Evolutionary conservation across 345 rosid species (phyloP).

Genomic region (Eucalyptus pauciflora): DNA sequence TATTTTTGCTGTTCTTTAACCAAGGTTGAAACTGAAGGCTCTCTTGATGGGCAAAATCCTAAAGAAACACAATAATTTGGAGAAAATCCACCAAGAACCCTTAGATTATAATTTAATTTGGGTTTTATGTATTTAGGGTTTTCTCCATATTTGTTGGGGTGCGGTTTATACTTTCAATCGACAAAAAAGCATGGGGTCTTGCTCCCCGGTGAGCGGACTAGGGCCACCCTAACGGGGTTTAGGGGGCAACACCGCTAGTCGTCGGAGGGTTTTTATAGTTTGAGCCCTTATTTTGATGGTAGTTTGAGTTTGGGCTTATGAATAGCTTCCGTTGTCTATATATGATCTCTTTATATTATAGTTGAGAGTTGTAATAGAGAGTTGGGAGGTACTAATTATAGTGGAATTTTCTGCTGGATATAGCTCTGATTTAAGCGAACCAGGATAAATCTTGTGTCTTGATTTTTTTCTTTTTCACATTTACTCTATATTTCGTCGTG

Average conservation of each 20-base stretch:
- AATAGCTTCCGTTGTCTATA: neutral
- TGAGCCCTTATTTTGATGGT: neutral
- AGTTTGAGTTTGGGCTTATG: neutral
- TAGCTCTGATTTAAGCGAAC: neutral
- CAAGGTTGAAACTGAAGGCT: neutral
- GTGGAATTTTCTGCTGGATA: neutral
- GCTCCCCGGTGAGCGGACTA: rapidly evolving
- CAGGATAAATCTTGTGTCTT: neutral
- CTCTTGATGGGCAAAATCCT: neutral
- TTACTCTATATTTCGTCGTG: neutral
- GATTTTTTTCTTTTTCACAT: neutral
- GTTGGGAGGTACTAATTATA: neutral
- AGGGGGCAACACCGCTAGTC: neutral
- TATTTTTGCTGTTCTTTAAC: neutral
- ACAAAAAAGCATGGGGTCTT: neutral
- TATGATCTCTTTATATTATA: too few relatives aligned
- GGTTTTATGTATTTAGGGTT: neutral
- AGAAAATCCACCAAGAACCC: neutral
- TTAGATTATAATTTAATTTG: neutral
- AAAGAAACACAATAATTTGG: neutral
- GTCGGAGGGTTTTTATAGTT: neutral
- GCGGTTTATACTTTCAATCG: neutral
- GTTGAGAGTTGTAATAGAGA: neutral
- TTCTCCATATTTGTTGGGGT: neutral
- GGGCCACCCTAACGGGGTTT: neutral